A percentile compares a stretch with the other conserved stretches of the same genome.
These are phyloP conservation scores for Thielaviopsis punctulata DNA, from an alignment of 2,329 filamentous ascomycete genomes.

Conservation along the genomic window DNA sequence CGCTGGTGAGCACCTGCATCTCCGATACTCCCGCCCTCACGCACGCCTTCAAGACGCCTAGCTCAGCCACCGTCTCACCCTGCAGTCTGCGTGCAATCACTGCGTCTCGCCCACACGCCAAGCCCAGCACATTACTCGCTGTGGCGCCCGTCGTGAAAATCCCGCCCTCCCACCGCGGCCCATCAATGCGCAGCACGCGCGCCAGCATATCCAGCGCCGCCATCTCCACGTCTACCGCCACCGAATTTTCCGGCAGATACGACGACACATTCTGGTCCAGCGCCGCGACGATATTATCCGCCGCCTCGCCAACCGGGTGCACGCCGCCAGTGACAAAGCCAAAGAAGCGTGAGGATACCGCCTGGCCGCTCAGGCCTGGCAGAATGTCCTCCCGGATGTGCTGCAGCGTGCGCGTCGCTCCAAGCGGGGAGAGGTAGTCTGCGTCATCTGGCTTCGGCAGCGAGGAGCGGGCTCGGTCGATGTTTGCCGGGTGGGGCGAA, in stretches of 20 bases:
- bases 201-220: slow-evolving; percentile 51
- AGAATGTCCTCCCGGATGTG: slow-evolving; percentile 31
- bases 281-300: slow-evolving; percentile 66
- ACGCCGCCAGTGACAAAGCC: slow-evolving; percentile 77
- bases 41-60: slow-evolving; percentile 54
- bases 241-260: slow-evolving; percentile 59
- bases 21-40: slow-evolving; percentile 42
- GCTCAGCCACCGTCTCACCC: slow-evolving; percentile 40
- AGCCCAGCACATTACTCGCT: slow-evolving; percentile 66
- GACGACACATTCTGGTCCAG: slow-evolving; percentile 75
- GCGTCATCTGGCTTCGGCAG: background rate
- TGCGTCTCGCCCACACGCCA: slow-evolving; percentile 46
- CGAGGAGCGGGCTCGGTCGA: slow-evolving; percentile 1
- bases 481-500: background rate
- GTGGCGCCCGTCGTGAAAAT: slow-evolving; percentile 48
- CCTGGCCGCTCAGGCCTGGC: slow-evolving; percentile 48
- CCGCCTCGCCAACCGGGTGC: slow-evolving; percentile 62
- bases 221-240: slow-evolving; percentile 62
- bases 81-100: slow-evolving; percentile 28
- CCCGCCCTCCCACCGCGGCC: slow-evolving; percentile 37
- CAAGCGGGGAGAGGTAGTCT: background rate
- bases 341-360: slow-evolving; percentile 54
- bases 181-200: slow-evolving; percentile 40
- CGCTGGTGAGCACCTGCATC: slow-evolving; percentile 63
- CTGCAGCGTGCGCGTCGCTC: background rate